Evolutionary conservation across 805 yeast species (phyloP), one percentile per base, ranked within the genome.

Genomic region (Metschnikowia koreensis): DNA sequence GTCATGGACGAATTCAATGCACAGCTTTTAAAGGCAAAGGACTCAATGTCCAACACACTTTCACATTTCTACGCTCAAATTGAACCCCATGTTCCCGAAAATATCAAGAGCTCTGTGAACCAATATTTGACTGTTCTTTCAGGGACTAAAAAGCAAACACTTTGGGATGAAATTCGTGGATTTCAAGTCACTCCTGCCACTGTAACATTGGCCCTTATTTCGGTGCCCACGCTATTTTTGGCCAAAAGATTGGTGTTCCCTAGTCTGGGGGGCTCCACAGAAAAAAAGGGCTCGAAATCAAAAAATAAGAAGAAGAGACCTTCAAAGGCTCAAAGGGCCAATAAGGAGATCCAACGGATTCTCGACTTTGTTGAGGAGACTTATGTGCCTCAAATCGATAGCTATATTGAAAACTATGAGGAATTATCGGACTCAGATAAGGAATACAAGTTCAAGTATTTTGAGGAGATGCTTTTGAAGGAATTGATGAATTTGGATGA

Each of bases 381-480:
- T 12, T 74, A 72, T 60, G 77, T 73, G 43, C 76, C 76, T 7
- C 56, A 54, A 27, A 57, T 53, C 33, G 61, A 59, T 50, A 48
- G 39, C 10, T 58, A 51, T 50, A 50, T 56, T 28, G 56, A 52
- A 33, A 52, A 46, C 17, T 55, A 50, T 40, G 46, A 27, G 27
- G 41, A 41, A 4, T 50, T 55, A 41, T 16, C 56, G 12, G 54
- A 39, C 6, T 52, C 49, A 4, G 57, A 74, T 43, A 63, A 67
- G 36, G 66, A 67, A 52, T 85, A 81, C 64, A 78, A 80, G 61
- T 77, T 74, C 58, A 77, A 79, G 47, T 87, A 75, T 63, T 82
- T 74, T 64, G 86, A 83, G 60, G 96, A 87, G 65, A 79, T 79
- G 76, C 68, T 87, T 41, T 71, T 87, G 65, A 86, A 86, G 63